Evolutionary conservation across 805 yeast genomes (phyloP), one percentile per base, ranked within the genome.

Genomic region (Candida hungchunana): DNA sequence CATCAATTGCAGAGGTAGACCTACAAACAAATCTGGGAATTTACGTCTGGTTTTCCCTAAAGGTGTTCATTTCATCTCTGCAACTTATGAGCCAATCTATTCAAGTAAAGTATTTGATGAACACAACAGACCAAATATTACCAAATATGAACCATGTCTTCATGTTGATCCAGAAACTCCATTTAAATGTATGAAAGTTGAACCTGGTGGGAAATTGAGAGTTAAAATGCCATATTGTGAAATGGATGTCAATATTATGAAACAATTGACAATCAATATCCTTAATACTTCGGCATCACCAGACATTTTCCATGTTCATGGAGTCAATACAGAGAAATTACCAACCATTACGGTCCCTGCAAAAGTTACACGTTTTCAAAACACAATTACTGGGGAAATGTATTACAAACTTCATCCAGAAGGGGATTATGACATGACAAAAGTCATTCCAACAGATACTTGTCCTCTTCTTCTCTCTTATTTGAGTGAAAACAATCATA

Each of bases 1-100:
- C 50, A 96, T 90, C 10, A 71, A 96, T 18, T 75, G 85, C n/a
- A 73, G 95, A 40, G 98, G 97, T 1, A 63, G 97, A 31, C 97
- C 96, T 0, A 67, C 74, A 18, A 69, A 77, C 8, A 39, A 33
- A 11, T 45, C 43, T 7, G 43, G 43, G 17, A 42, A 33, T 11
- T 21, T 48, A 8, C 29, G 56, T n/a, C 43, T 39, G 15, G 7
- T 31, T 9, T 39, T 39, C 26, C 35, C 43, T n/a, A 36, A 41
- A 25, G 45, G 42, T 10, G 37, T 43, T 5, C 14, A 31, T 10
- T 32, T 44, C 14, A 20, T 32, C 3, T 31, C 36, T 3, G 22
- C 31, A 4, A 36, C 41, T 8, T n/a, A 31, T 7, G 50, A 45
- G 25, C 42, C 44, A 6, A 31, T 39, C 14, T 34, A 17, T 28